Evolutionary conservation across 768 basidiomycete genomes (phyloP), one percentile per base, ranked within the genome.

Genomic region (Grammothele lineata): DNA sequence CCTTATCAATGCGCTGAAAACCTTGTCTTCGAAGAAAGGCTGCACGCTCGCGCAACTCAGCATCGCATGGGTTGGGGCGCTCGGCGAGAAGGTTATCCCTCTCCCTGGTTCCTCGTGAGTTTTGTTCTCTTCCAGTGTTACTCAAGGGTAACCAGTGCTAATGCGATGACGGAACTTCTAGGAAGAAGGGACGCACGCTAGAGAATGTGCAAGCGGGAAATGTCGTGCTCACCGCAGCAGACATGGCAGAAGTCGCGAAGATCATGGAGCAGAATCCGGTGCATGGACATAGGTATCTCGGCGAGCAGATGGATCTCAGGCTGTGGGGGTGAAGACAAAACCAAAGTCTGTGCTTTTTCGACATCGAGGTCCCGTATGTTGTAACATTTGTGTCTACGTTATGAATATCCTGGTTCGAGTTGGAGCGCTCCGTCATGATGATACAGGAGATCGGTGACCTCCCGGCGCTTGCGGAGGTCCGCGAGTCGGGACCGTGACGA

Each of bases 81-180:
- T 62, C 9, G 69, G 69, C 8, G 37, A 41, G 6, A 63, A 72
- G 57, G 65, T 72, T 24, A 66, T 77, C 46, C 74, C 75, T 1
- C 66, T 77, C 21, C 75, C 75, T 0, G 75, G 75, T 0, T 68
- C 68, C n/a, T 70, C 68, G 68, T 69, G 38, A 37, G 66, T 47
- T 4, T 11, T 3, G 21, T 25, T 26, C 35, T 53, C 77, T 70
- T 38, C n/a, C n/a, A n/a, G n/a, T n/a, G n/a, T n/a, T n/a, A n/a
- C n/a, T n/a, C n/a, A n/a, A n/a, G n/a, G n/a, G n/a, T n/a, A n/a
- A n/a, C n/a, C n/a, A n/a, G n/a, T n/a, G n/a, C n/a, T n/a, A n/a
- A n/a, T n/a, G n/a, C n/a, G n/a, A n/a, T n/a, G n/a, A n/a, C n/a
- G n/a, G n/a, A n/a, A n/a, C n/a, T n/a, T 32, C 24, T 48, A 72